Base-by-base conservation (phyloP, 441 rosid species). In the Bruguiera hainesii region DNA sequence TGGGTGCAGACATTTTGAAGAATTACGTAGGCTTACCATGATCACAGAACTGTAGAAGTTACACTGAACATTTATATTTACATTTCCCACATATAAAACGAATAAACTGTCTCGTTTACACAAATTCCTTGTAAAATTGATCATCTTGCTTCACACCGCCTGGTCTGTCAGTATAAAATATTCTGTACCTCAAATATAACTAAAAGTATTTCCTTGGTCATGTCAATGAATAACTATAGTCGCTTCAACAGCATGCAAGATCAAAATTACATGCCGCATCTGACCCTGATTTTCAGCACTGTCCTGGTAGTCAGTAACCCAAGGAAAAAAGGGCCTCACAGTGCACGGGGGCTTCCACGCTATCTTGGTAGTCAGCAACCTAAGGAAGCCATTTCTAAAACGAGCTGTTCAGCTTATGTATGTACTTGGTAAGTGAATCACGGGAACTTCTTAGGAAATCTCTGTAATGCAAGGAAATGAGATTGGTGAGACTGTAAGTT, bases 401-500 rank as follows among this genome's bases (percentile, higher is more conserved):
- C 8, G 21, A 68, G 63, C 79, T 65, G 70, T 72, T 73, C 82
- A 67, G 30, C 67, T 21, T 73, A 28, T 16, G 56, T 26, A 58
- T 72, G 72, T 64, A 76, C 72, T 74, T 64, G 63, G 70, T 13
- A 50, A 16, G 30, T 16, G 71, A 53, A 50, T 73, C 60, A 28
- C 55, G 56, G 46, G 70, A 31, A 61, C 60, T 71, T 60, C 56
- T 71, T 59, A 49, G 64, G 71, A 30, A 49, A 31, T 1, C 68
- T 64, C 52, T 66, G 71, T 57, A 72, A 64, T 39, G 59, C 68
- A 73, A 71, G 77, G 70, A 82, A 80, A 77, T 76, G 81, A 61
- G 88, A 81, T 69, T 78, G 89, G 60, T 65, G 96, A 61, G 78
- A 76, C 82, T 77, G 87, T 79, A 91, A 78, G 60, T 77, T 77